phyloP scores from a whole-genome alignment of 169 alveolate genomes.

The Eimeria acervulina region DNA sequence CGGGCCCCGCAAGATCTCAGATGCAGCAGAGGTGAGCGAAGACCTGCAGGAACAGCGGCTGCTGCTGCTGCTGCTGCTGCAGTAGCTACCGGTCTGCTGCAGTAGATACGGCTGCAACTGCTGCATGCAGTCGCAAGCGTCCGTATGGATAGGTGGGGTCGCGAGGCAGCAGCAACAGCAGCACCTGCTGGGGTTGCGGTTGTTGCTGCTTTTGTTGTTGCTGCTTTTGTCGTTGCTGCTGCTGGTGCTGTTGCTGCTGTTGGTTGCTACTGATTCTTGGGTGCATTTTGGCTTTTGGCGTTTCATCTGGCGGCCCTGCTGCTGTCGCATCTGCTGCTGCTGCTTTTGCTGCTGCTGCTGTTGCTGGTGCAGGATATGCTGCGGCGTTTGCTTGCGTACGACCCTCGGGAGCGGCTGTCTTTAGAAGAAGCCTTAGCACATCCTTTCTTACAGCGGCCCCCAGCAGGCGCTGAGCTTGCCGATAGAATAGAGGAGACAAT shows the following conservation, averaged over 20 bases:
- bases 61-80: neutral
- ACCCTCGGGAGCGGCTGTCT: conserved; percentile 48
- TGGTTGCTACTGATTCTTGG: neutral
- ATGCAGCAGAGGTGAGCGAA: neutral
- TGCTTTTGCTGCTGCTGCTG: conserved; percentile 2
- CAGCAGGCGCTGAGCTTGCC: neutral
- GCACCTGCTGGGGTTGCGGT: conserved; percentile 11
- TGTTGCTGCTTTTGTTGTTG: neutral
- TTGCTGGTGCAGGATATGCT: conserved; percentile 71
- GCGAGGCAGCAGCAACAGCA: neutral
- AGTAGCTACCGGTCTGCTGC: neutral
- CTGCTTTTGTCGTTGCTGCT: neutral
- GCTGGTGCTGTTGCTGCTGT: neutral
- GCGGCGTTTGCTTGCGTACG: conserved; percentile 38
- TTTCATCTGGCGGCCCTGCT: neutral
- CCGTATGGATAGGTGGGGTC: neutral
- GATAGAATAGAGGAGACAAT: neutral
- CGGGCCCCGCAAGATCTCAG: conserved; percentile 56
- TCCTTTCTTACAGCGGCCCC: neutral
- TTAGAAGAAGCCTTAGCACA: conserved; percentile 76
- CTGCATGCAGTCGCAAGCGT: neutral
- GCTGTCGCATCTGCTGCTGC: neutral
- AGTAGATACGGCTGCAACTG: neutral
- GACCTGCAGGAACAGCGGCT: neutral
- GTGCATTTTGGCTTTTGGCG: neutral